A percentile compares a stretch with the other conserved stretches of the same genome.
These are phyloP conservation scores for Fusarium ramigenum DNA, from an alignment of 2,329 filamentous ascomycete species.

Conservation along the genomic window DNA sequence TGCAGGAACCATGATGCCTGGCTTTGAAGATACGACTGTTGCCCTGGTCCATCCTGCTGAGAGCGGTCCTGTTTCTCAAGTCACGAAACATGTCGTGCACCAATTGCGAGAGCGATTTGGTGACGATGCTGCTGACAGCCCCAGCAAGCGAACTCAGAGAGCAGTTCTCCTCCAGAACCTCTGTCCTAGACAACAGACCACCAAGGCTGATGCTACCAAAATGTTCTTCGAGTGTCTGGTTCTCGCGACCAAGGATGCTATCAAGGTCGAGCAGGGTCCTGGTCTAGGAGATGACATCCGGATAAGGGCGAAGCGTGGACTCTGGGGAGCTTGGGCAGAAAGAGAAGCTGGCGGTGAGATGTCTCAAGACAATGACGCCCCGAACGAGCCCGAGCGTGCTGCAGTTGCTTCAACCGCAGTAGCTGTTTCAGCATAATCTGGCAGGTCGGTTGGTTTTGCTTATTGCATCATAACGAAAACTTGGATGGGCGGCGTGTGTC, in stretches of 20 bases:
- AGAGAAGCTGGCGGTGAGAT: conserved; percentile 72
- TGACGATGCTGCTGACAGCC: conserved; percentile 71
- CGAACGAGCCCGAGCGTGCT: conserved; percentile 49
- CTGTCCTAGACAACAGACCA: conserved; percentile 82
- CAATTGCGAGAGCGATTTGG: conserved; percentile 91
- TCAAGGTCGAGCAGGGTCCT: conserved; percentile 90
- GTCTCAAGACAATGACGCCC: conserved; percentile 56
- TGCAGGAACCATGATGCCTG: conserved; percentile 59
- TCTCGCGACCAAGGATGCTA: conserved; percentile 94
- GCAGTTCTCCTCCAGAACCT: conserved; percentile 91
- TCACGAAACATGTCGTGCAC: conserved; percentile 95
- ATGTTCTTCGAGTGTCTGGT: conserved; percentile 99
- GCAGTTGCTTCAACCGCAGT: conserved; percentile 47
- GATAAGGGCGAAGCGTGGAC: conserved; percentile 89
- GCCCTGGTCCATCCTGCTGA: conserved; percentile 83
- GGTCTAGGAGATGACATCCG: conserved; percentile 82
- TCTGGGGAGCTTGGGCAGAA: conserved; percentile 98
- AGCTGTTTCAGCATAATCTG: conserved; percentile 50
- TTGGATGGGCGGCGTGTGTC: conserved; percentile 39
- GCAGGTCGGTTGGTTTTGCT: conserved; percentile 15
- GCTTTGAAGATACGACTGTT: conserved; percentile 81
- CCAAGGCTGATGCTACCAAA: conserved; percentile 92
- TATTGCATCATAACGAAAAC: conserved; percentile 38
- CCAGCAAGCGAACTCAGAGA: conserved; percentile 77
- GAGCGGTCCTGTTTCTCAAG: conserved; percentile 85